Conservation (phyloP, 208 protist species). For the Trypanosoma lewisi region DNA sequence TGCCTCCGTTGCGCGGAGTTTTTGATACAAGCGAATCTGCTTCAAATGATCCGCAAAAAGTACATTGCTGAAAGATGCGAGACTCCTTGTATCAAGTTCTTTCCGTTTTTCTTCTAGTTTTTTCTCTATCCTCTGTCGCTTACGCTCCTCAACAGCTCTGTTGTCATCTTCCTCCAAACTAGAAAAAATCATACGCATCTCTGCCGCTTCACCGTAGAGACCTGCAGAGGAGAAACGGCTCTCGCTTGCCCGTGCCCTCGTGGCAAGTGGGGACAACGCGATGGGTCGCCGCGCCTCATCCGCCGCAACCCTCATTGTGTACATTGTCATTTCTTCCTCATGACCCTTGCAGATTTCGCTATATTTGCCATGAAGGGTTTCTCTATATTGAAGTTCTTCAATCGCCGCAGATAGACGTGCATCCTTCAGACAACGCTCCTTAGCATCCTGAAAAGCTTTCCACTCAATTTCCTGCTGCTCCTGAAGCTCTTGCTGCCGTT, state of each 20-base stretch:
- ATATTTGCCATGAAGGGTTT: slow-evolving; percentile 31
- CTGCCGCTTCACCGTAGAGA: slow-evolving; percentile 35
- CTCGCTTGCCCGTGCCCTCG: slow-evolving; percentile 36
- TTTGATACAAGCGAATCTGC: slow-evolving; percentile 14
- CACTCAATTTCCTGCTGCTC: slow-evolving; percentile 55
- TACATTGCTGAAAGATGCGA: slow-evolving; percentile 14
- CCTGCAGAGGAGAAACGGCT: slow-evolving; percentile 29
- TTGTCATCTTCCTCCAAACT: neutral
- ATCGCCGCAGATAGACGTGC: slow-evolving; percentile 12
- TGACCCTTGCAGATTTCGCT: slow-evolving; percentile 33
- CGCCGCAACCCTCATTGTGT: slow-evolving; percentile 4
- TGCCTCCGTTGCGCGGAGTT: slow-evolving; percentile 19
- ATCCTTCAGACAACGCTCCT: slow-evolving; percentile 19
- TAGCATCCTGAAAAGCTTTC: slow-evolving; percentile 48
- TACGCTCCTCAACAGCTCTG: slow-evolving; percentile 15
- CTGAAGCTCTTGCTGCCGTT: slow-evolving; percentile 29
- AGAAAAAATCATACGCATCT: slow-evolving; percentile 14
- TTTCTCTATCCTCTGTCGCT: slow-evolving; percentile 16
- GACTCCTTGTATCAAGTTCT: slow-evolving; percentile 1
- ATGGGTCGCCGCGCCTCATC: slow-evolving; percentile 42
- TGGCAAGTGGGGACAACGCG: slow-evolving; percentile 21
- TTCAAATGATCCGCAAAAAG: slow-evolving; percentile 13
- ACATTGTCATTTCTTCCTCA: slow-evolving; percentile 45
- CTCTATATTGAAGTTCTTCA: slow-evolving; percentile 19
- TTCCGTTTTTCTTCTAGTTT: slow-evolving; percentile 19